Evolutionary conservation across 768 basidiomycete genomes (phyloP), one percentile per base, ranked within the genome.

Genomic region (Serendipita sp.): DNA sequence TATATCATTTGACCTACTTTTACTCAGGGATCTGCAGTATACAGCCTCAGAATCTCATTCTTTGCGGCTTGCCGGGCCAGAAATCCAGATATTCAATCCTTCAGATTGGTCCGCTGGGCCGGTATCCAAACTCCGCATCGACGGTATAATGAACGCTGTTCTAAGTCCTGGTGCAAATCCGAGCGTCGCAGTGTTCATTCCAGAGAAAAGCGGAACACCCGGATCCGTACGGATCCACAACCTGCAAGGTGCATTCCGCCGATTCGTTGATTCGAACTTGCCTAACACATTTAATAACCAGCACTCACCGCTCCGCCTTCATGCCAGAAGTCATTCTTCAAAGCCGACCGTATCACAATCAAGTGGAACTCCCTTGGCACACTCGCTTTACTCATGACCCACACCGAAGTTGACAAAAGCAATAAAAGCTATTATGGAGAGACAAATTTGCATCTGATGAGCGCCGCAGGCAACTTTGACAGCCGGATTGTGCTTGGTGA

Each of bases 351-450:
- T 53, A 83, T 90, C 2, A 82, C 83, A 70, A 86, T 99, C 74
- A 97, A 97, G 75, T 99, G 95, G 95, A 98, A 97, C 71, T 83
- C 82, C 5, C 81, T 93, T 16, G 96, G 95, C 18, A 95, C 93
- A 0, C 90, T 91, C 70, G 87, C 94, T 1, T 77, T 99, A 64
- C 80, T 97, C 66, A 75, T 97, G 43, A 94, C 95, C 0, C 91
- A 94, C 71, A 95, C 94, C 3, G 96, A 99, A 70, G 94, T 97
- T 63, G 95, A 99, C 71, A 91, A 90, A 72, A 87, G 90, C 52
- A 95, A 95, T 74, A 96, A 90, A 81, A 93, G 87, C 70, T 99
- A 99, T 74, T 99, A 98, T 68, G 96, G 96, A 63, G 95, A 98
- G 77, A 96, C 94, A 2, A 90, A 91, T 62, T 77, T 99, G 70